Evolutionary conservation across 371 early-diverging fungal species (phyloP).

Genomic region (Choanephora cucurbitarum): DNA sequence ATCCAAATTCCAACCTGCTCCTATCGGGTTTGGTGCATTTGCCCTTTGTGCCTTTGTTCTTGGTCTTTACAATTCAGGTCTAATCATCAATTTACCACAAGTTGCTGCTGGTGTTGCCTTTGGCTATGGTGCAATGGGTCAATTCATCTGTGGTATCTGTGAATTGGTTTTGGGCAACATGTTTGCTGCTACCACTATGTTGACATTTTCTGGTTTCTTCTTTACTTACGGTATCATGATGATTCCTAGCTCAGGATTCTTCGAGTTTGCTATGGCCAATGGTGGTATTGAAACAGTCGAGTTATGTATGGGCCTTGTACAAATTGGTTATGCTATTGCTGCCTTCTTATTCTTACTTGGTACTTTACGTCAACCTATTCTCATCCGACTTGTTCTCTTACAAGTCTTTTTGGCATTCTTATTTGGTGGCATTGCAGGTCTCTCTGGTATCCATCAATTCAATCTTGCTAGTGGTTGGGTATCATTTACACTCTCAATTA

Average conservation of each 20-base stretch:
- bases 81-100: conserved; percentile 33
- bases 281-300: conserved; percentile 30
- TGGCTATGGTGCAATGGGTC: conserved; percentile 42
- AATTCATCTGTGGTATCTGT: conserved; percentile 37
- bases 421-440: conserved; percentile 34
- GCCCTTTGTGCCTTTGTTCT: conserved; percentile 38
- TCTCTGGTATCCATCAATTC: conserved; percentile 16
- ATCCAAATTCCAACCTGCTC: conserved; percentile 29
- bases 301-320: conserved; percentile 32
- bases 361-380: conserved; percentile 37
- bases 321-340: conserved; percentile 36
- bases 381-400: conserved; percentile 34
- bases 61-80: conserved; percentile 35
- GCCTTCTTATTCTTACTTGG: conserved; percentile 41
- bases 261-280: conserved; percentile 17
- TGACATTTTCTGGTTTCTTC: conserved; percentile 44
- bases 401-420: conserved; percentile 45
- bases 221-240: conserved; percentile 45
- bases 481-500: conserved; percentile 34
- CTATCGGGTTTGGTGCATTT: conserved; percentile 45
- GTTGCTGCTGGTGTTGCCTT: conserved; percentile 40
- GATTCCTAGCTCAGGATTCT: conserved; percentile 34
- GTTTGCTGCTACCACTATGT: conserved; percentile 41
- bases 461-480: conserved; percentile 39
- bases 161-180: conserved; percentile 38